phyloP scores from a whole-genome alignment of 345 rosid genomes.

The Erodium maritimum region DNA sequence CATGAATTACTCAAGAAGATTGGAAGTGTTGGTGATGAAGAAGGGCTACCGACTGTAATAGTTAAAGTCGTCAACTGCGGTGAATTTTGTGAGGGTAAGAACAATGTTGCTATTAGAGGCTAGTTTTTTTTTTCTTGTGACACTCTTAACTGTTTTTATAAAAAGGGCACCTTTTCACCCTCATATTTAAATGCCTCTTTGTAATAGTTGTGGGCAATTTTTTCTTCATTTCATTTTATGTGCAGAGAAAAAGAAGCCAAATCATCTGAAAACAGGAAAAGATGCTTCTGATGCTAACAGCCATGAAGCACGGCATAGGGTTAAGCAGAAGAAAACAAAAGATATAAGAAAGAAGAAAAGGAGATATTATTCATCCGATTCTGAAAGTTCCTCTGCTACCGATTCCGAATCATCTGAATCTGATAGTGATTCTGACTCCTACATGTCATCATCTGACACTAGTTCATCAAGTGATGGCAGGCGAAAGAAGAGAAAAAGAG shows the following conservation, averaged over 20 bases:
- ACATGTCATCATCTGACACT: constrained; percentile 55
- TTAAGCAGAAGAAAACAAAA: constrained; percentile 59
- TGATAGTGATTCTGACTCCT: constrained; percentile 69
- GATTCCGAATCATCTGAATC: constrained; percentile 68
- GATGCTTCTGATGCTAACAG: constrained; percentile 31
- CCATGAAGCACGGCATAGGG: constrained; percentile 37
- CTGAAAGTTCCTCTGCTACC: constrained; percentile 73
- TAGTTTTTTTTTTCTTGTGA: neutral
- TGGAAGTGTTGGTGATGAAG: constrained; percentile 75
- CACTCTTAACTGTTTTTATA: neutral
- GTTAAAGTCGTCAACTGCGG: constrained; percentile 89
- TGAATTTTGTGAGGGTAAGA: constrained; percentile 51
- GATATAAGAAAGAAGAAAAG: constrained; percentile 68
- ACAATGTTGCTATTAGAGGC: neutral
- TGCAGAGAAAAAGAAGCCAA: constrained; percentile 44
- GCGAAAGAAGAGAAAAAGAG: constrained; percentile 65
- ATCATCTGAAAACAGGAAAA: constrained; percentile 34
- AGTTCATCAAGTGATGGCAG: constrained; percentile 90
- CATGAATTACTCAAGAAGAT: constrained; percentile 63
- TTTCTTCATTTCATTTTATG: constrained; percentile 5
- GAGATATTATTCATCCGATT: constrained; percentile 61
- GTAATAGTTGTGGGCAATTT: neutral
- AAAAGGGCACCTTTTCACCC: neutral
- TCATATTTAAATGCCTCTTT: neutral
- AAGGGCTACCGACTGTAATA: constrained; percentile 69